Evolutionary conservation across 139 green algal species (phyloP), one percentile per base, ranked within the genome.

Genomic region (Coccomyxa sp.): DNA sequence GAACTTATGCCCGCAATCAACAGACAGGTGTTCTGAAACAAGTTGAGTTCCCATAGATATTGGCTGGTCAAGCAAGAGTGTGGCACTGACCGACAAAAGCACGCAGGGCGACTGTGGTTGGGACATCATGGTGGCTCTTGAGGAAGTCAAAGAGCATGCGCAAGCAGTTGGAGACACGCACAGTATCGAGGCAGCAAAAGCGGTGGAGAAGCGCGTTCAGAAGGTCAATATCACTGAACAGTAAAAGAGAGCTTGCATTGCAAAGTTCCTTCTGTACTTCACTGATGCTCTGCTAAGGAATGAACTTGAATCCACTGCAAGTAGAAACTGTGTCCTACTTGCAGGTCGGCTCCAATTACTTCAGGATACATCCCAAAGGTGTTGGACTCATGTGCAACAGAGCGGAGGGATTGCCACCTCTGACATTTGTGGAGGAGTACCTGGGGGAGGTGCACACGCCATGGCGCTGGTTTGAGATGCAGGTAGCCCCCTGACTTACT

Each of bases 401-500:
- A 13, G 38, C 80, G 13, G 94, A 76, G 10, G 95, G 95, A 11
- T 59, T 98, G 57, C 67, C 87, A 0, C 80, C 91, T 38, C 93
- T 96, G 60, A 96, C 92, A 7, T 95, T 98, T 81, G 92, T 99
- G 18, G 90, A 97, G 82, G 92, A 98, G 88, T 99, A 99, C 86
- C 85, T 98, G 67, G 96, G 96, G 12, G 94, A 98, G 83, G 87
- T 98, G 60, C 95, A 98, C 86, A 89, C 90, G 17, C 94, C 95
- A 15, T 97, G 92, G 93, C 88, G 96, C 51, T 99, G 96, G 96
- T 98, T 96, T 83, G 96, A 98, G 88, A 94, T 98, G 76, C 94
- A 98, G 91, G 91, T 31, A 58, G 17, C 23, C 71, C 1, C 12
- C 14, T 77, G 71, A 31, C n/a, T 82, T 0, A 67, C 17, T 21